Evolutionary conservation across 352 stramenopile genomes (phyloP).

Genomic region (Sclerospora graminicola): DNA sequence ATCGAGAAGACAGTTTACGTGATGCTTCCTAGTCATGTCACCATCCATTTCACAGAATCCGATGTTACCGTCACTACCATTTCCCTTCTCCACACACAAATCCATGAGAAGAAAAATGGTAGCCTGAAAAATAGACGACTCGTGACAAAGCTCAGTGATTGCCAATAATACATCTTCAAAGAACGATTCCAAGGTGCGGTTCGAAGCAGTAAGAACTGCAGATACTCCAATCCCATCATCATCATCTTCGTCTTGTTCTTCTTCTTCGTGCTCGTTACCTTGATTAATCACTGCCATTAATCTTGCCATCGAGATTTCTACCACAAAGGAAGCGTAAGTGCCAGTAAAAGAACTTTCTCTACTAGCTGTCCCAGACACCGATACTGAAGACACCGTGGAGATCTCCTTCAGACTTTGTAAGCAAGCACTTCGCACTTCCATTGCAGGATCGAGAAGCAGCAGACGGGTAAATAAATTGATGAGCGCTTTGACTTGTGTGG

Average conservation of each 20-base stretch:
- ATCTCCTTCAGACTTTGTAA: constrained; percentile 60
- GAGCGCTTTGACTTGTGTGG: constrained; percentile 48
- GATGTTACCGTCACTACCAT: constrained; percentile 9
- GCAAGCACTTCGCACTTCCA: constrained; percentile 57
- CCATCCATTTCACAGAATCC: constrained; percentile 28
- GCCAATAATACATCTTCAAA: constrained; percentile 60
- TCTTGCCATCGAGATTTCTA: constrained; percentile 61
- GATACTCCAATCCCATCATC: constrained; percentile 18
- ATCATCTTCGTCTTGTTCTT: constrained; percentile 21
- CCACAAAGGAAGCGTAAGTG: constrained; percentile 59
- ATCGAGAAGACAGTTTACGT: constrained; percentile 44
- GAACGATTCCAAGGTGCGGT: constrained; percentile 44
- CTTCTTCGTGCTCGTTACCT: constrained; percentile 20
- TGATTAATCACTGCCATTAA: constrained; percentile 48
- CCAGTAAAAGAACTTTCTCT: constrained; percentile 21
- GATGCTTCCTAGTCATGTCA: constrained; percentile 19
- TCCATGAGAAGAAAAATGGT: constrained; percentile 68
- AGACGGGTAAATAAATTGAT: constrained; percentile 67
- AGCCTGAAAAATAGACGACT: constrained; percentile 69
- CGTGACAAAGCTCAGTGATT: constrained; percentile 64
- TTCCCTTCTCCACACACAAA: constrained; percentile 29
- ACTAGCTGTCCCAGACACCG: constrained; percentile 3
- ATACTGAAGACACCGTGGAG: constrained; percentile 41
- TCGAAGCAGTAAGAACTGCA: constrained; percentile 39
- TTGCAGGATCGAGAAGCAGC: constrained; percentile 47